Evolutionary conservation across 164 flowering plant species (phyloP).

Genomic region (Tetrastigma voinierianum): DNA sequence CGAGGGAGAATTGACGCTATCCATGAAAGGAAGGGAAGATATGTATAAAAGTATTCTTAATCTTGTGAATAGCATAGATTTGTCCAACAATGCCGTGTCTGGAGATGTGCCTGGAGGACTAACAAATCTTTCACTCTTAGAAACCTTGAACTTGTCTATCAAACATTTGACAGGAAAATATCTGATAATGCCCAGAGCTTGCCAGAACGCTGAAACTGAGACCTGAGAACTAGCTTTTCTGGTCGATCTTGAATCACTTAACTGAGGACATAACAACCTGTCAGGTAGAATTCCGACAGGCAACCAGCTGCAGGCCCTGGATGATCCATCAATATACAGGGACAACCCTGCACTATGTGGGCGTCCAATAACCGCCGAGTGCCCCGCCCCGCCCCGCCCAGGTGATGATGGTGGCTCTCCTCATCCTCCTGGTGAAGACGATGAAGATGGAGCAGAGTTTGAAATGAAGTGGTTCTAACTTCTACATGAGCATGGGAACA

Average conservation of each 20-base stretch:
- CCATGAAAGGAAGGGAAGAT: slow-evolving; percentile 9
- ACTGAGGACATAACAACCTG: too few relatives aligned
- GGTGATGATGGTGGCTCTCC: neutral
- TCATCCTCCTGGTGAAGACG: neutral
- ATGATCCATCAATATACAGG: slow-evolving; percentile 13
- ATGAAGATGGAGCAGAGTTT: neutral
- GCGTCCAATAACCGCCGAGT: slow-evolving; percentile 8
- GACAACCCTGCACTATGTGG: slow-evolving; percentile 16
- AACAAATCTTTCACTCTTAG: too few relatives aligned
- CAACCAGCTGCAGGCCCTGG: too few relatives aligned
- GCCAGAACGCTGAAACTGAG: slow-evolving; percentile 11
- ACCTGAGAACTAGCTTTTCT: slow-evolving; percentile 18
- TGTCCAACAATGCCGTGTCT: slow-evolving; percentile 11
- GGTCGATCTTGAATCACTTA: slow-evolving; percentile 2
- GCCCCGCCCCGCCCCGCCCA: too few relatives aligned
- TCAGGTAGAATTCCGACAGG: too few relatives aligned
- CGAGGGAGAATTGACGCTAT: neutral
- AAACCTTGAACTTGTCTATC: too few relatives aligned
- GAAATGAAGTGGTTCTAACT: too few relatives aligned
- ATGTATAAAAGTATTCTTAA: slow-evolving; percentile 2
- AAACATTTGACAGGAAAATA: too few relatives aligned
- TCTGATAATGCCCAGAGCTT: too few relatives aligned
- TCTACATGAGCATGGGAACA: too few relatives aligned
- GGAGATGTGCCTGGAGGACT: neutral
- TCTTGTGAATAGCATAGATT: slow-evolving; percentile 8